Evolutionary conservation across 176 grass and related monocot genomes (phyloP), one percentile per base, ranked within the genome.

Genomic region (Areca catechu): DNA sequence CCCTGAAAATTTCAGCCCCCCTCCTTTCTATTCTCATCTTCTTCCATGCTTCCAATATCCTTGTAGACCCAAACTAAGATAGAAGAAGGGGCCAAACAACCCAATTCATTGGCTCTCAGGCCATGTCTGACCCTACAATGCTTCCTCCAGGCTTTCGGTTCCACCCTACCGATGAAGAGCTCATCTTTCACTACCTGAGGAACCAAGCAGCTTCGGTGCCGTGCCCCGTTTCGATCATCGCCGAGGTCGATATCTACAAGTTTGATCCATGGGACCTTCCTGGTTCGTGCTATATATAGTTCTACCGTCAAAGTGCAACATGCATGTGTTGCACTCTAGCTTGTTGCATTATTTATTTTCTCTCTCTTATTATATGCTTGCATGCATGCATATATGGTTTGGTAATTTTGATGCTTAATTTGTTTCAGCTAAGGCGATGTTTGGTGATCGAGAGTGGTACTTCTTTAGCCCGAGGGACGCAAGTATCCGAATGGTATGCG

Each of bases 161-260:
- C 56, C 56, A 58, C 56, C 56, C 56, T 3, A 58, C 56, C 14
- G 56, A 58, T 17, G 56, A 58, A 25, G 56, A 58, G 56, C 56
- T 58, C 56, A 58, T 58, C 24, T 16, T 58, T 23, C 56, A 58
- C 56, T 58, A 58, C 23, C 56, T 58, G 24, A 58, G 56, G 23
- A 58, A 58, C 15, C 56, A 21, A 25, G 23, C 56, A 16, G 56
- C 56, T 16, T 15, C 23, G 56, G 0, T 58, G 56, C 56, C 56
- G 15, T 58, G 24, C 56, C 56, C 56, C 15, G 56, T 29, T n/a
- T 58, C 56, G 22, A 58, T 58, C 56, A 58, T 58, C 22, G 56
- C 56, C 4, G 56, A 58, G 56, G 56, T 58, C 56, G 56, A 58
- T 21, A 58, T 58, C 56, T 58, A 58, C 56, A 58, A 58, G 24